Evolutionary conservation across 2,329 filamentous ascomycete species (phyloP), one percentile per base, ranked within the genome.

Genomic region (Ceratocystis lukuohia): DNA sequence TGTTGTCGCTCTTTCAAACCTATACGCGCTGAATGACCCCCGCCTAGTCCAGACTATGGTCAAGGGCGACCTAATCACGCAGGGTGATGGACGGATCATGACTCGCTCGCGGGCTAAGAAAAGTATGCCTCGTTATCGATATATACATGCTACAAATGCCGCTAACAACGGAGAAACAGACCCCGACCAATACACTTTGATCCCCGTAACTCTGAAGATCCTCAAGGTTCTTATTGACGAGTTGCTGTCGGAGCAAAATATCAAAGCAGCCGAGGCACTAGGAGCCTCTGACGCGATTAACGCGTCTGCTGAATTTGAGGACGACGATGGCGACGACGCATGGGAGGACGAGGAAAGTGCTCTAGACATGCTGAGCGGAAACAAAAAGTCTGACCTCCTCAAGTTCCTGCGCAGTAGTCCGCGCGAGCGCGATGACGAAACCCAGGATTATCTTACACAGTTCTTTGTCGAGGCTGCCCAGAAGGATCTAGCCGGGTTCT

Each of bases 201-300:
- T 99, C 67, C 85, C 92, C 0, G 92, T 92, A 0, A 87, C 90
- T 1, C 82, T 99, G 73, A 99, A 99, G 78, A 96, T 99, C 68
- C 78, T 97, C 76, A 99, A 99, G 79, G 88, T 97, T 3, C 84
- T 99, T 7, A 88, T 97, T 61, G 91, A 96, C 73, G 94, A 99
- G 77, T 84, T 99, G 2, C 80, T 89, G 5, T 91, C 89, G 0
- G 90, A 91, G 1, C 87, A 89, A 3, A 90, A 89, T 28, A 76
- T 77, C n/a, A 77, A 79, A 68, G 78, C 78, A 62, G 82, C 85
- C 63, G 79, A 86, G 0, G 84, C 82, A 20, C 82, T 84, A 0
- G 87, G 85, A 0, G 83, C 84, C 1, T 83, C 84, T 0, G 86
- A 85, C 0, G 82, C 84, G 0, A 84, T 84, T 0, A 79, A 82